Evolutionary conservation across 106 monocot genomes (phyloP).

Genomic region (Posidonia australis): DNA sequence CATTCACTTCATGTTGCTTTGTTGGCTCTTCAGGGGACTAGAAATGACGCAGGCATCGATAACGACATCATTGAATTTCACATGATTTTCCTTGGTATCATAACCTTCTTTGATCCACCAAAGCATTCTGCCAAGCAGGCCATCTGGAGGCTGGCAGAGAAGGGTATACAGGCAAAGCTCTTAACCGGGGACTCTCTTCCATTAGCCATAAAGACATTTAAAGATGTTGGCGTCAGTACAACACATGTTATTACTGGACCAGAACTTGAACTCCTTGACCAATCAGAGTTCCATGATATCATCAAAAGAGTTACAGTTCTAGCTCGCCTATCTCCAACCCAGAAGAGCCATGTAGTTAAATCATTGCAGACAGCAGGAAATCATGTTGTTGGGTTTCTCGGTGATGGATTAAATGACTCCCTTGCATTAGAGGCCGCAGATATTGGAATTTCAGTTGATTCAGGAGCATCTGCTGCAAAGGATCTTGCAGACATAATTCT

Average conservation of each 20-base stretch:
- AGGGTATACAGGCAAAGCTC: too few relatives aligned
- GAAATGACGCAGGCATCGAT: too few relatives aligned
- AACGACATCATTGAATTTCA: too few relatives aligned
- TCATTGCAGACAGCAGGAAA: constrained; percentile 25
- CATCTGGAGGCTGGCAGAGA: too few relatives aligned
- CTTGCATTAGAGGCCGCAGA: constrained; percentile 35
- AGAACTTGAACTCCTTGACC: constrained; percentile 30
- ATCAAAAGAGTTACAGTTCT: constrained; percentile 26
- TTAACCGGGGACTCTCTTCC: too few relatives aligned
- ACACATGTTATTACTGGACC: neutral
- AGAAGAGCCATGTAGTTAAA: constrained; percentile 27
- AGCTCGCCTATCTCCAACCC: constrained; percentile 12
- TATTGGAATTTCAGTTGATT: constrained; percentile 44
- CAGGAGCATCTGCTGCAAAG: constrained; percentile 30
- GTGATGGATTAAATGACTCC: constrained; percentile 46
- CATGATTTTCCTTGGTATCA: too few relatives aligned
- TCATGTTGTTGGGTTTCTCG: constrained; percentile 38
- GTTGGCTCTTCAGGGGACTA: too few relatives aligned
- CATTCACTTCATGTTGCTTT: too few relatives aligned
- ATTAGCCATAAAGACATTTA: too few relatives aligned
- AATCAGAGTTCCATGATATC: constrained; percentile 22
- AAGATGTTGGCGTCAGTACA: too few relatives aligned
- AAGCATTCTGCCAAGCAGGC: too few relatives aligned
- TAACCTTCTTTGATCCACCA: too few relatives aligned
- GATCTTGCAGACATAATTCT: constrained; percentile 32